Conservation (phyloP, 768 basidiomycete species). For the Phanerochaete sordida region DNA sequence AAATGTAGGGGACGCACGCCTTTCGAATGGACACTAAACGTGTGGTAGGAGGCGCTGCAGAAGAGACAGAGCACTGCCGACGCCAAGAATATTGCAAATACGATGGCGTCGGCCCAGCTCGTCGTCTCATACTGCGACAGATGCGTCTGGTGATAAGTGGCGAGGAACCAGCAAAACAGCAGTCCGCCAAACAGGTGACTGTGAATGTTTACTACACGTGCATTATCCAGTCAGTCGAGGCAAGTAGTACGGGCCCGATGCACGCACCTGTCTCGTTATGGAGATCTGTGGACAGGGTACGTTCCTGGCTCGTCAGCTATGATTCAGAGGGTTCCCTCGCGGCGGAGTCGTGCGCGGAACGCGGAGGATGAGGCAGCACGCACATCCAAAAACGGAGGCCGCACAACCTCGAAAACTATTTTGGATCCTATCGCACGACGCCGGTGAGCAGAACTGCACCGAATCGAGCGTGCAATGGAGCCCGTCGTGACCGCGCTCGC, state of each 20-base stretch:
- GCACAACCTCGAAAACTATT: conserved; percentile 61
- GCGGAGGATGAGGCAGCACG: conserved; percentile 23
- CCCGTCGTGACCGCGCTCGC: neutral
- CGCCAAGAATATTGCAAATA: conserved; percentile 61
- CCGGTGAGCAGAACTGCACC: neutral
- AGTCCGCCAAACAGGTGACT: conserved; percentile 71
- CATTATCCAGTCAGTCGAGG: conserved; percentile 12
- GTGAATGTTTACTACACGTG: conserved; percentile 73
- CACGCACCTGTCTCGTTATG: conserved; percentile 73
- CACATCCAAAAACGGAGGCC: conserved; percentile 64
- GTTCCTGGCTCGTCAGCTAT: neutral
- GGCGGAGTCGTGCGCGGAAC: neutral
- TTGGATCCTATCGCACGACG: conserved; percentile 41
- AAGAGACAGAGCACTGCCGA: conserved; percentile 73
- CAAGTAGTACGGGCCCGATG: neutral
- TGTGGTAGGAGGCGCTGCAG: conserved; percentile 73
- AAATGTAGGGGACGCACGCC: conserved; percentile 34
- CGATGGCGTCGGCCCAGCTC: conserved; percentile 58
- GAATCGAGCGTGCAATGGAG: neutral
- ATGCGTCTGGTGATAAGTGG: conserved; percentile 49
- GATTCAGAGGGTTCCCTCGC: neutral
- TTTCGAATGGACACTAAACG: conserved; percentile 68
- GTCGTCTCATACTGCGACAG: conserved; percentile 48
- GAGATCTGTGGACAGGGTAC: conserved; percentile 42
- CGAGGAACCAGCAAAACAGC: conserved; percentile 54